Evolutionary conservation across 129 eudicot species (phyloP), one percentile per base, ranked within the genome.

Genomic region (Chrysanthemum makinoi): DNA sequence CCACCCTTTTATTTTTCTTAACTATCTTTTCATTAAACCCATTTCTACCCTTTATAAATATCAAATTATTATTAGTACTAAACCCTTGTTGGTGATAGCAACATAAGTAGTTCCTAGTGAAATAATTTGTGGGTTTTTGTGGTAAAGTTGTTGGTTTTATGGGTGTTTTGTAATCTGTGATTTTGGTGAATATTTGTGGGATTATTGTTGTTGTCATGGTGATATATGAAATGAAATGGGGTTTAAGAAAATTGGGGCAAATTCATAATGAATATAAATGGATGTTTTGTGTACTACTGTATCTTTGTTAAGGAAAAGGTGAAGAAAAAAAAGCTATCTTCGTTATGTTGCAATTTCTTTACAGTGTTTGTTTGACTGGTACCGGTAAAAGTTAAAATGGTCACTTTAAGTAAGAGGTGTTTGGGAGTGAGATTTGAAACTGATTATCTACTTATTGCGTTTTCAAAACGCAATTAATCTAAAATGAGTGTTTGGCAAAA

Each of bases 191-290:
- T 66, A 81, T 62, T 33, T 82, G 84, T 58, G 81, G 62, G 71
- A 83, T 75, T 33, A 87, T 44, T 16, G 77, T 75, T 83, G 87
- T 81, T 69, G 65, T 75, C 89, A 81, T 83, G 72, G 67, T 74
- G 83, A 83, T 85, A 63, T 79, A 28, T 10, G 57, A 33, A 3
- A 44, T 52, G 69, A 57, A 19, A 54, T 51, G 22, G 64, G 77
- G 53, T 62, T 70, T 77, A 70, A 10, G 33, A 24, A 13, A 51
- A 35, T 39, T 39, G 76, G 66, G 43, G 53, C 6, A 2, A 22
- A 53, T 10, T 52, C 76, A 77, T 77, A 39, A 39, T 39, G 46
- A 8, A 39, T 6, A 39, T 39, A 39, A 39, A 6, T 7, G 46
- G 46, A 39, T 39, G 46, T 39, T 39, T 39, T 39, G 9, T 39